These are phyloP conservation scores for Arctostaphylos glauca DNA, from an alignment of 148 eudicot species.

Conservation along the genomic window DNA sequence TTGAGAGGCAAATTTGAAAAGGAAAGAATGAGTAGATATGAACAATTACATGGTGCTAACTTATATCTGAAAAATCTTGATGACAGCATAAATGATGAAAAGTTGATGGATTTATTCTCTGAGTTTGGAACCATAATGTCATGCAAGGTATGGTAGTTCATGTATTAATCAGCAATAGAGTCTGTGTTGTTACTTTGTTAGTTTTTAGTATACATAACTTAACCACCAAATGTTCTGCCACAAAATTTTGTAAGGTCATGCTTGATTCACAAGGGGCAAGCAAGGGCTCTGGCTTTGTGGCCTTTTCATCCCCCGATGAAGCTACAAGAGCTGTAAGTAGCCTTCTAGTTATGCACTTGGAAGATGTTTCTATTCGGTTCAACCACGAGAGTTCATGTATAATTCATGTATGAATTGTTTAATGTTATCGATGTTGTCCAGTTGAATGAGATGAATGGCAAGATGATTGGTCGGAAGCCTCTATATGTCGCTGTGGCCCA, in stretches of 20 bases:
- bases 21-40: slow-evolving; percentile 36
- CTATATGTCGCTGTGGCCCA: slow-evolving; percentile 28
- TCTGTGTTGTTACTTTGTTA: background rate
- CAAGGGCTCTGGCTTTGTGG: slow-evolving; percentile 70
- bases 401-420: background rate
- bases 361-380: slow-evolving; percentile 2
- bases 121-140: slow-evolving; percentile 63
- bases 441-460: slow-evolving; percentile 28
- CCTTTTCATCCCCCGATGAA: slow-evolving; percentile 63
- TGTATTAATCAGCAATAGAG: background rate
- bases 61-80: slow-evolving; percentile 65
- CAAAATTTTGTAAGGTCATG: slow-evolving; percentile 36
- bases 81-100: slow-evolving; percentile 50
- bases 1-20: slow-evolving; percentile 45
- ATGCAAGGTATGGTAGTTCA: slow-evolving; percentile 43
- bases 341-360: background rate
- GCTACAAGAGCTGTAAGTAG: slow-evolving; percentile 59
- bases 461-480: slow-evolving; percentile 22
- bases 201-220: background rate
- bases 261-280: slow-evolving; percentile 48
- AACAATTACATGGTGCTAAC: slow-evolving; percentile 55
- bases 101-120: slow-evolving; percentile 49
- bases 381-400: background rate
- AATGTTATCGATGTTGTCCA: background rate
- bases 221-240: background rate